Conservation (phyloP, 2,329 filamentous ascomycete species). For the Alternaria gaisen region DNA sequence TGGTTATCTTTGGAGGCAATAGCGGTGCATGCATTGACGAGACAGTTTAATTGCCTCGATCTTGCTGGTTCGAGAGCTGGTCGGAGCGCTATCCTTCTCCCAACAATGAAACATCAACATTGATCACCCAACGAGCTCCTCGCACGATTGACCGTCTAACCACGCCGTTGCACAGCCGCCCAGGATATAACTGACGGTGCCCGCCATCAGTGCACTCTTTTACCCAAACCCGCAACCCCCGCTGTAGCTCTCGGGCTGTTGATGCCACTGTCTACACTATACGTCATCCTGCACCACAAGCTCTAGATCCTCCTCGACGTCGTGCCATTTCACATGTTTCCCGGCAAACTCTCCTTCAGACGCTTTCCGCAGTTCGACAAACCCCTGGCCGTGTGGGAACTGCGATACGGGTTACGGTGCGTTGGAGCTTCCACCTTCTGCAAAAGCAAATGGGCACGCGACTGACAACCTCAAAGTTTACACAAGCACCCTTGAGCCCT, state of each 20-base stretch:
- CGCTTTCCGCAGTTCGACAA: constrained; percentile 40
- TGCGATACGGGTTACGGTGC: constrained; percentile 27
- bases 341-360: constrained; percentile 31
- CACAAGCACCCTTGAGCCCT: constrained; percentile 18
- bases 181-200: constrained; percentile 10
- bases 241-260: constrained; percentile 17
- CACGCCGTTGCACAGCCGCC: constrained; percentile 16
- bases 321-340: constrained; percentile 40
- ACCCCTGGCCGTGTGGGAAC: constrained; percentile 37
- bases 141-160: constrained; percentile 13
- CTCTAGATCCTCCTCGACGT: constrained; percentile 24
- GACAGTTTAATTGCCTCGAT: constrained; percentile 21
- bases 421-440: constrained; percentile 3
- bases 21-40: constrained; percentile 24
- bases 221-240: constrained; percentile 10
- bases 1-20: constrained; percentile 1
- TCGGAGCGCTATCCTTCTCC: constrained; percentile 38
- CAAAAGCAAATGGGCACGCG: constrained; percentile 15
- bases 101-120: constrained; percentile 41
- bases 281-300: constrained; percentile 39
- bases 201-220: neutral
- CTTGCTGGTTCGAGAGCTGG: constrained; percentile 25
- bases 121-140: constrained; percentile 18
- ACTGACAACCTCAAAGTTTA: constrained; percentile 26
- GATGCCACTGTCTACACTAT: constrained; percentile 23